phyloP scores from a whole-genome alignment of 225 moss, liverwort and hornwort genomes.

The Neckera pumila region DNA sequence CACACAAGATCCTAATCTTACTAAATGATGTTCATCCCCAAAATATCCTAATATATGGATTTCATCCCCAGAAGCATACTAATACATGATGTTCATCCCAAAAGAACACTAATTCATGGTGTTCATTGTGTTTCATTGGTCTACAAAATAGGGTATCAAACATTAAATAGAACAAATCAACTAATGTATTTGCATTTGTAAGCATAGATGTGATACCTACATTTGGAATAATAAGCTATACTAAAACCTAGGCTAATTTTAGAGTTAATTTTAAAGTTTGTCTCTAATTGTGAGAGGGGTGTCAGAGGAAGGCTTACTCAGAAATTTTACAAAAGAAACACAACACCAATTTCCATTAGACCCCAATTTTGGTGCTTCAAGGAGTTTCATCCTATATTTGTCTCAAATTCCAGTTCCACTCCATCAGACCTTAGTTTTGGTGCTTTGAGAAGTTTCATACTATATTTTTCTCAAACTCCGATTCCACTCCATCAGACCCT shows the following conservation, averaged over 20 bases:
- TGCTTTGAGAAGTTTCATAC: too few species aligned
- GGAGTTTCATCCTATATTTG: neutral
- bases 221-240: neutral
- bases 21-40: neutral
- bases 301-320: neutral
- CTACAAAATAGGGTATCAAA: neutral
- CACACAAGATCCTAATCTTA: neutral
- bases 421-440: too few species aligned
- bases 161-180: neutral
- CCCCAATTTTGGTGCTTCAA: fast-evolving
- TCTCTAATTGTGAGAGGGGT: fast-evolving
- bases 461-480: neutral
- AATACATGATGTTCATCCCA: too few species aligned
- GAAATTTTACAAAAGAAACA: neutral
- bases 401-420: too few species aligned
- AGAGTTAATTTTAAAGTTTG: neutral
- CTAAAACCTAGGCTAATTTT: neutral
- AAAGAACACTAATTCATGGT: too few species aligned
- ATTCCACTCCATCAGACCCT: fast-evolving
- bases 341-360: neutral
- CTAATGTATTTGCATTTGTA: neutral
- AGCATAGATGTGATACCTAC: neutral
- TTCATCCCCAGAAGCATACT: neutral
- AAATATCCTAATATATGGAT: neutral
- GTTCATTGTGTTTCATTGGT: neutral